Evolutionary conservation across 257 asterid genomes (phyloP), one percentile per base, ranked within the genome.

Genomic region (Capsicum baccatum): DNA sequence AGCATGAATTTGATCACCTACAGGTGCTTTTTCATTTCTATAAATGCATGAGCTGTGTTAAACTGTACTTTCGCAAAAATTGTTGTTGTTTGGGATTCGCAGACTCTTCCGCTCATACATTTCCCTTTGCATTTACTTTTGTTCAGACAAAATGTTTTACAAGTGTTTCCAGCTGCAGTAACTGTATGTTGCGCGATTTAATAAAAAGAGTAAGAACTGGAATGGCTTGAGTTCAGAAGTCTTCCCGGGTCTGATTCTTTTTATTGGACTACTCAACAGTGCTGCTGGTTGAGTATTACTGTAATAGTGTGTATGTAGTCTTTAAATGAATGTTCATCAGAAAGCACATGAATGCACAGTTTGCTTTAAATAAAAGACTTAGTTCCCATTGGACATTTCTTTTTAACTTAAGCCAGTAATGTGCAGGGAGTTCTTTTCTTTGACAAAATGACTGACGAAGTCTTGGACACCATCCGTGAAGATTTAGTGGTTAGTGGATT

Each of bases 1-100:
- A 94, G 91, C 99, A 97, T 70, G 99, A 97, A 90, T 94, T 83
- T 68, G 98, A 97, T 89, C 99, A 97, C 86, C 89, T 97, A 52
- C 92, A 92, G 98, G 99, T 94, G 84, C 19, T 66, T 48, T 70
- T n/a, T 79, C 33, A 48, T 48, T 67, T 79, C 74, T n/a, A 14
- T 14, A 15, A 64, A 54, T 69, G 13, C 16, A 37, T 37, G 57
- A 81, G 35, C 8, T 80, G 82, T 86, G 16, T 59, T 35, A 42
- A 83, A 56, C 68, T 63, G 42, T 67, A 11, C n/a, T 47, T 79
- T 8, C 80, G 9, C 47, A 50, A 21, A 76, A 21, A 6, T 76
- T 42, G 48, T 0, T 39, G 57, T 26, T 64, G 10, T 60, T 76
- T n/a, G 57, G 60, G 16, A 60, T 71, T 85, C 19, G 3, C 83